Conservation (phyloP, 1,284 basidiomycete genomes). For the Trichosporon faecale region DNA sequence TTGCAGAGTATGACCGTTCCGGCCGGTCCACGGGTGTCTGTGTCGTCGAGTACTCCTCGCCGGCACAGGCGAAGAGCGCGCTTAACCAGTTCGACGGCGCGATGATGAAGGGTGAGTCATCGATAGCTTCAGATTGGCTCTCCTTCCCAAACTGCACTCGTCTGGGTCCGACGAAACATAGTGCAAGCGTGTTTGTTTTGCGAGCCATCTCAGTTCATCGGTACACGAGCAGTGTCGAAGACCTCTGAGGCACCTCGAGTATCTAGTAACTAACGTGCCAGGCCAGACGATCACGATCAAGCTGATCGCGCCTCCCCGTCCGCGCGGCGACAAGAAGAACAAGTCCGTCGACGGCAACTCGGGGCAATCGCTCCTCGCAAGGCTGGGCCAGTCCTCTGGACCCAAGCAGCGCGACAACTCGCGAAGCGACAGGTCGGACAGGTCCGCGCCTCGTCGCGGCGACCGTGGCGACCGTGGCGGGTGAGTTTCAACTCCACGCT, state of each 20-base stretch:
- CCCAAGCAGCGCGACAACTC: neutral
- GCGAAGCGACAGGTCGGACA: neutral
- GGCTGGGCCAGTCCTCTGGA: neutral
- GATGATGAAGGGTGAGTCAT: slow-evolving; percentile 73
- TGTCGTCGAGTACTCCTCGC: slow-evolving; percentile 73
- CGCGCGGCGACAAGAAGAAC: neutral
- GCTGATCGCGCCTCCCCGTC: slow-evolving; percentile 50
- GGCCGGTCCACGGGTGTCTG: slow-evolving; percentile 87
- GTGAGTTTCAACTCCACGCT: slow-evolving; percentile 21
- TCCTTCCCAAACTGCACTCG: too few relatives aligned
- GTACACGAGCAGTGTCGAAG: too few relatives aligned
- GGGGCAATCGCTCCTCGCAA: slow-evolving; percentile 1
- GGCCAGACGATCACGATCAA: slow-evolving; percentile 77
- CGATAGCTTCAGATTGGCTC: neutral
- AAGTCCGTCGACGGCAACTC: neutral
- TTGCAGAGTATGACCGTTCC: slow-evolving; percentile 80
- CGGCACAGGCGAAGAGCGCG: slow-evolving; percentile 74
- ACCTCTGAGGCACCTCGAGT: neutral
- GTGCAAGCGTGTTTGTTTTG: too few relatives aligned
- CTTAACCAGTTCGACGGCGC: slow-evolving; percentile 85
- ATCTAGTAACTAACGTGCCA: slow-evolving; percentile 40
- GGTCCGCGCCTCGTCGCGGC: slow-evolving; percentile 25
- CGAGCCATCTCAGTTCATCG: too few relatives aligned
- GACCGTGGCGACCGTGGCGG: slow-evolving; percentile 17
- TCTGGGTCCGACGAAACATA: too few relatives aligned